Evolutionary conservation across 106 monocot genomes (phyloP).

Genomic region (Gastrodia elata): DNA sequence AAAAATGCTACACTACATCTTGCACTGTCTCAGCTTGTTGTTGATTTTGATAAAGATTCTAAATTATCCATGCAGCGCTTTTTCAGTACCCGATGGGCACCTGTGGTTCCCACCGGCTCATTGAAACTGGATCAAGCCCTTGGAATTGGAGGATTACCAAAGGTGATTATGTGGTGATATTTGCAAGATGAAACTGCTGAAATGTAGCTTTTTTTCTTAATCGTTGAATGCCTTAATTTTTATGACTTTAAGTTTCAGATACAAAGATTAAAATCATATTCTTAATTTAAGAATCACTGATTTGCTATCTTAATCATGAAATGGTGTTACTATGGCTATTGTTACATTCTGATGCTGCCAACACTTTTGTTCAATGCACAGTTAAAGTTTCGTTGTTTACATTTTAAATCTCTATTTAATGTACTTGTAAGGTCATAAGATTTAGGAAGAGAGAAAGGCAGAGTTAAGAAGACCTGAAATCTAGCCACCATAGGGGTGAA

Average conservation of each 20-base stretch:
- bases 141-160: constrained; percentile 85
- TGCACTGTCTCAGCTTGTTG: constrained; percentile 63
- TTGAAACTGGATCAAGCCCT: constrained; percentile 84
- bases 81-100: constrained; percentile 31
- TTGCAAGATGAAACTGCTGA: neutral
- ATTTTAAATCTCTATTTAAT: too few species aligned
- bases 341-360: neutral
- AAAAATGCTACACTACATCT: constrained; percentile 57
- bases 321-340: neutral
- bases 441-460: too few species aligned
- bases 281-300: neutral
- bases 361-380: too few species aligned
- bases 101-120: constrained; percentile 71
- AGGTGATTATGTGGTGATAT: constrained; percentile 37
- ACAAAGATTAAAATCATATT: neutral
- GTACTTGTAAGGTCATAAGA: too few species aligned
- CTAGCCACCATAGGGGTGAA: too few species aligned
- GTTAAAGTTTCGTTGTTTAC: too few species aligned
- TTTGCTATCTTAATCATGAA: neutral
- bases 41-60: constrained; percentile 77
- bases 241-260: neutral
- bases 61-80: constrained; percentile 61
- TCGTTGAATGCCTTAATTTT: neutral
- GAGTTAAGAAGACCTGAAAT: too few species aligned
- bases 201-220: neutral